A percentile compares a stretch with the other conserved stretches of the same genome.
Conservation (phyloP, 306 rosid species). For the Gastrolobium villosum region DNA sequence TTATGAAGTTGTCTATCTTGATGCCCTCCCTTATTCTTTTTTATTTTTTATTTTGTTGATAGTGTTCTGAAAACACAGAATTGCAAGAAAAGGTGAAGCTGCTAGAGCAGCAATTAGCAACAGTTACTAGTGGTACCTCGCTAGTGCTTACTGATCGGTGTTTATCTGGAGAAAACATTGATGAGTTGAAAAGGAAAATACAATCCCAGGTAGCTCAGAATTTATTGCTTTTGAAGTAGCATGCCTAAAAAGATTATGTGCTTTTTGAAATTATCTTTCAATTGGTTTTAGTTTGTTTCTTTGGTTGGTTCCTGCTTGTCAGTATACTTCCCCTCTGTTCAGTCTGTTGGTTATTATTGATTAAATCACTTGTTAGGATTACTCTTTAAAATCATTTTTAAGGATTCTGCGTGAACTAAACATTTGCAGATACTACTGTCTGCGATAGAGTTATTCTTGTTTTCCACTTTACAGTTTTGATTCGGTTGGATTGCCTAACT, state of each 20-base stretch:
- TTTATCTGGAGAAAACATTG: slow-evolving; percentile 66
- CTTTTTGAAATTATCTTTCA: slow-evolving; percentile 29
- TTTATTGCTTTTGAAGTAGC: slow-evolving; percentile 19
- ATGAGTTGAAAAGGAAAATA: slow-evolving; percentile 84
- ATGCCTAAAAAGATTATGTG: slow-evolving; percentile 9
- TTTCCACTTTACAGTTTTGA: slow-evolving; percentile 28
- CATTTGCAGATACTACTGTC: slow-evolving; percentile 4
- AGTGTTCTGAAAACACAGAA: slow-evolving; percentile 88
- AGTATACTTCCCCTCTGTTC: slow-evolving; percentile 13
- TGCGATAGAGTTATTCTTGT: slow-evolving; percentile 11
- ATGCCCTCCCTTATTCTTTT: slow-evolving; percentile 29
- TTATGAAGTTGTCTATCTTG: slow-evolving; percentile 29
- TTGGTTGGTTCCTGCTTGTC: slow-evolving; percentile 31
- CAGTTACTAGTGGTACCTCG: slow-evolving; percentile 54
- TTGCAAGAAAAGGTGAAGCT: slow-evolving; percentile 76
- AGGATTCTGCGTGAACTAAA: slow-evolving; percentile 9
- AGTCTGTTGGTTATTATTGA: slow-evolving; percentile 22
- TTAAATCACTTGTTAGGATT: slow-evolving; percentile 28
- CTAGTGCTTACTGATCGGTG: slow-evolving; percentile 53
- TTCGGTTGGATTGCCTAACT: slow-evolving; percentile 34
- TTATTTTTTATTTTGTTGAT: slow-evolving; percentile 41
- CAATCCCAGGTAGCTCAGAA: slow-evolving; percentile 77
- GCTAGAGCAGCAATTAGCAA: slow-evolving; percentile 68
- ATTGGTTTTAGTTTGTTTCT: slow-evolving; percentile 21
- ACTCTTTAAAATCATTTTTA: slow-evolving; percentile 22